phyloP scores from a whole-genome alignment of 2,329 filamentous ascomycete species.

The Exutisphaerella laricina region DNA sequence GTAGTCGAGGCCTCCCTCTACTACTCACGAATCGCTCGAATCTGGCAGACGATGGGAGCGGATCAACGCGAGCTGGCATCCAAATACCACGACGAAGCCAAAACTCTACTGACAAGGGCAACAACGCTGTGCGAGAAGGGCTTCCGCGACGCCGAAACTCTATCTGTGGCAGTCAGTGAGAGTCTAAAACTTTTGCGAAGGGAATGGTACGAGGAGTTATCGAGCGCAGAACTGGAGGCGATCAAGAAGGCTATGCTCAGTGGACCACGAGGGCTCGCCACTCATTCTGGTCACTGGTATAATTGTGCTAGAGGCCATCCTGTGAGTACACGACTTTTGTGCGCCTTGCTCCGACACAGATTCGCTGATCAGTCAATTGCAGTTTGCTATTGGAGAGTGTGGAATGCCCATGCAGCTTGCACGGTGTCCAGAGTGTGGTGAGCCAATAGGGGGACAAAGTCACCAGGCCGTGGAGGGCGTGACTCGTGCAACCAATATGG shows the following conservation, averaged over 20 bases:
- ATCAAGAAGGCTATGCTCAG: constrained; percentile 44
- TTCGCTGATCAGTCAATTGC: not conserved
- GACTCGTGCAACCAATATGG: no score
- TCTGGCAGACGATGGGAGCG: no score
- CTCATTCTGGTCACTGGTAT: constrained; percentile 55
- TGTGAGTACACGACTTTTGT: constrained; percentile 19
- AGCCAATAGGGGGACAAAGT: constrained; percentile 50
- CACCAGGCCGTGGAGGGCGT: constrained; percentile 52
- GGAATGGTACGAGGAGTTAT: constrained; percentile 23
- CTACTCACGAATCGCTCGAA: no score
- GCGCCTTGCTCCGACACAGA: not conserved
- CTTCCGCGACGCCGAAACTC: constrained; percentile 2
- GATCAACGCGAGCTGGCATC: no score
- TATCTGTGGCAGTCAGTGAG: constrained; percentile 20
- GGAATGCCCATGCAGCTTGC: constrained; percentile 57
- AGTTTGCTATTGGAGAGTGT: constrained; percentile 29
- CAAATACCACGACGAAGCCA: no score
- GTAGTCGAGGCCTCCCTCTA: no score
- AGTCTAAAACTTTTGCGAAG: constrained; percentile 27
- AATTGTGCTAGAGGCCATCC: constrained; percentile 53
- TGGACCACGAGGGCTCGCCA: constrained; percentile 20
- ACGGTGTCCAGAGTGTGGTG: constrained; percentile 58
- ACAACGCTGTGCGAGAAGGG: not conserved
- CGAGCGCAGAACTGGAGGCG: constrained; percentile 25
- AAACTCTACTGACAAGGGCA: constrained; percentile 40